Percentiles rank a stretch among this genome's conserved stretches.
phyloP scores from a whole-genome alignment of 306 rosid genomes.

The Argentina anserina region DNA sequence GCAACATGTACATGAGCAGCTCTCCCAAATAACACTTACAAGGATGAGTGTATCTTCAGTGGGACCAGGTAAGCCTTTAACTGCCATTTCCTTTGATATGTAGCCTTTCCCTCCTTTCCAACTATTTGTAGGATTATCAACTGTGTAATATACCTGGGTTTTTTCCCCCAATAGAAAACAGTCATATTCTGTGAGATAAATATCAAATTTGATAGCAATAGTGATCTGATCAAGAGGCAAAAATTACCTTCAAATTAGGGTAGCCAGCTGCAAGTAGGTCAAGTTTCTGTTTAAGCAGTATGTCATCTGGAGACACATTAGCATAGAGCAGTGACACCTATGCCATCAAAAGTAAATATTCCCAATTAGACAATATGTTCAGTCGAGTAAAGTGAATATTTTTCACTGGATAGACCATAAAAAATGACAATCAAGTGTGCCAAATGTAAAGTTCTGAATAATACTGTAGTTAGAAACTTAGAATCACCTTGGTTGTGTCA shows the following conservation, averaged over 20 bases:
- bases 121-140: conserved; percentile 71
- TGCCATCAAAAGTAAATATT: conserved; percentile 27
- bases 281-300: conserved; percentile 89
- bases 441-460: neutral
- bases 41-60: conserved; percentile 70
- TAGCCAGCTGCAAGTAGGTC: conserved; percentile 73
- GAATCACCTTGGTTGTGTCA: conserved; percentile 74
- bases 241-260: conserved; percentile 80
- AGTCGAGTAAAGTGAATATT: neutral
- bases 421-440: neutral
- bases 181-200: conserved; percentile 1
- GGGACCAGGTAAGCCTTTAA: conserved; percentile 89
- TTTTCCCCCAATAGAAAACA: conserved; percentile 11
- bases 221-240: conserved; percentile 6
- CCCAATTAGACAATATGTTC: neutral
- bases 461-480: neutral
- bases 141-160: conserved; percentile 79
- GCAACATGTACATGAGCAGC: neutral
- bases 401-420: neutral
- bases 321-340: conserved; percentile 85
- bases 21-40: conserved; percentile 49
- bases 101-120: conserved; percentile 94
- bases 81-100: conserved; percentile 74
- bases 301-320: conserved; percentile 90
- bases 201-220: conserved; percentile 8